Percentiles rank a stretch among this genome's conserved stretches.
phyloP scores from a whole-genome alignment of 2,329 filamentous ascomycete species.

The Myriosclerotinia duriaeana region DNA sequence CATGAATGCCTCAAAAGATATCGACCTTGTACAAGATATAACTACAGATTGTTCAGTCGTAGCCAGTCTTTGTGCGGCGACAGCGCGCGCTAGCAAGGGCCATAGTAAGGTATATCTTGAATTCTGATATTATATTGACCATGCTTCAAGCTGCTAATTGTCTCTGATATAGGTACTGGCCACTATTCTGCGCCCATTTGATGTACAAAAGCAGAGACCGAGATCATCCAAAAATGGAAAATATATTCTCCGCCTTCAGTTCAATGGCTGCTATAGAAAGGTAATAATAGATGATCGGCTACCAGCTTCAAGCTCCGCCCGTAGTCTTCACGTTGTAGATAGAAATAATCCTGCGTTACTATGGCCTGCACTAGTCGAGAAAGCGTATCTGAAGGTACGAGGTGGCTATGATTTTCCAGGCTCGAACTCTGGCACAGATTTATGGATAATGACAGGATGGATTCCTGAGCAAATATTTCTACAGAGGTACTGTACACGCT shows the following conservation, averaged over 20 bases:
- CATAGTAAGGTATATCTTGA: constrained; percentile 59
- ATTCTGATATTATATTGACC: not conserved
- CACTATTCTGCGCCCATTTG: constrained; percentile 73
- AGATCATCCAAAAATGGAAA: constrained; percentile 74
- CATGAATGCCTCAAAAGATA: constrained; percentile 58
- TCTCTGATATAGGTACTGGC: constrained; percentile 58
- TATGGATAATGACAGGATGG: constrained; percentile 93
- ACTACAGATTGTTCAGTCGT: constrained; percentile 97
- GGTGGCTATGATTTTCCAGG: constrained; percentile 97
- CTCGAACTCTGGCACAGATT: constrained; percentile 92
- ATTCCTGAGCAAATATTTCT: constrained; percentile 94
- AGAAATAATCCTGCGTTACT: constrained; percentile 76
- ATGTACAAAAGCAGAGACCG: constrained; percentile 57
- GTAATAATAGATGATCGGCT: constrained; percentile 88
- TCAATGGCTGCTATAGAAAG: constrained; percentile 88
- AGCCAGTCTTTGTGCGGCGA: constrained; percentile 84
- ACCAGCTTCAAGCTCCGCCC: constrained; percentile 70
- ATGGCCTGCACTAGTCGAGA: constrained; percentile 92
- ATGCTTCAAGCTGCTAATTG: constrained; percentile 21
- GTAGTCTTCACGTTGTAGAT: constrained; percentile 84
- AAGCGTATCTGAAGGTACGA: constrained; percentile 91
- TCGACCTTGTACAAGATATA: constrained; percentile 91
- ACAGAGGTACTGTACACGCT: constrained; percentile 55
- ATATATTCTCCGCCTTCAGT: constrained; percentile 89
- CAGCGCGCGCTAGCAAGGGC: constrained; percentile 67